These are phyloP conservation scores for Xylaria sp. DNA, from an alignment of 2,329 filamentous ascomycete genomes.

Conservation along the genomic window DNA sequence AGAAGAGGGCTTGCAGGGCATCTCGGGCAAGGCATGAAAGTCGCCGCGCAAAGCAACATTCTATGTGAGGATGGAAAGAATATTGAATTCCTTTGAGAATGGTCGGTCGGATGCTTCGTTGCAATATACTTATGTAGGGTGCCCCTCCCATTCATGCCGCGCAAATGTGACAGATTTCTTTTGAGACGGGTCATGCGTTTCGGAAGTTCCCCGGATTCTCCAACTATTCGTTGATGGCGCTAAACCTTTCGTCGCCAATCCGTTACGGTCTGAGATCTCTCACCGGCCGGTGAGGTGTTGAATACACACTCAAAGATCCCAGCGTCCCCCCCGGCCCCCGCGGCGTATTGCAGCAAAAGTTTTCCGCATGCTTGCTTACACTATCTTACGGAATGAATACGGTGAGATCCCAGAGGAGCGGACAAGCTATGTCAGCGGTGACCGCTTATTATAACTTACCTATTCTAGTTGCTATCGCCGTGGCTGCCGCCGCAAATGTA, in stretches of 20 bases:
- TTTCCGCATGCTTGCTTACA: slow-evolving; percentile 4
- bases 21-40: neutral
- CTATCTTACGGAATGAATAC: neutral
- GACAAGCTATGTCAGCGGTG: neutral
- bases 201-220: slow-evolving; percentile 10
- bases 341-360: slow-evolving; percentile 1
- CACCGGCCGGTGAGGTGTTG: neutral
- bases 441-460: neutral
- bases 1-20: neutral
- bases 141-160: too few relatives aligned
- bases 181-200: neutral
- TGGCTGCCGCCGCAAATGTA: neutral
- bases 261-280: neutral
- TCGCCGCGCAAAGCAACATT: neutral
- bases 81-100: neutral
- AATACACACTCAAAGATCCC: neutral
- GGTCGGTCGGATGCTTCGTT: neutral
- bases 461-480: neutral
- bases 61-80: neutral
- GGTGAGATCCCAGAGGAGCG: neutral
- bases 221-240: neutral
- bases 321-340: neutral
- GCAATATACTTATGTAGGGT: slow-evolving; percentile 1
- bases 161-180: slow-evolving; percentile 10
- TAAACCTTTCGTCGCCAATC: neutral